These are phyloP conservation scores for Triticum dicoccoides DNA, from an alignment of 176 grass and related monocot species.

Conservation along the genomic window DNA sequence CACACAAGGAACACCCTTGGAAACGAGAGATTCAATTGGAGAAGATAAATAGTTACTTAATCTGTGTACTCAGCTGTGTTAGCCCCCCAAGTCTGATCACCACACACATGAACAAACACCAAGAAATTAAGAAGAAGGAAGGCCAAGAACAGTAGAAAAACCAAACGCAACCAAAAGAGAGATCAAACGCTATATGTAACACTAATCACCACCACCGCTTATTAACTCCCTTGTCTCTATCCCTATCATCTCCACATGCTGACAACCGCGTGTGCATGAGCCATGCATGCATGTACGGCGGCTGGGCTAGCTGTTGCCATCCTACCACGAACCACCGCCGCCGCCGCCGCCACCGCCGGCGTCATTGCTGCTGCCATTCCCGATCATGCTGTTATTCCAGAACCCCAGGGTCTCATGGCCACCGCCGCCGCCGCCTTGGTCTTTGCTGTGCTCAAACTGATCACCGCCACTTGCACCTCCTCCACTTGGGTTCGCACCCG, in stretches of 20 bases:
- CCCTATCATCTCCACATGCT: slow-evolving; percentile 35
- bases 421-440: slow-evolving; percentile 28
- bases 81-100: slow-evolving; percentile 39
- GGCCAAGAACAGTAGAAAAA: slow-evolving; percentile 22
- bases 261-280: slow-evolving; percentile 54
- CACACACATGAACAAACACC: slow-evolving; percentile 47
- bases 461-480: slow-evolving; percentile 26
- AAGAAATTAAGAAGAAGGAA: slow-evolving; percentile 3
- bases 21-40: slow-evolving; percentile 14
- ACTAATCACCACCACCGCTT: slow-evolving; percentile 54
- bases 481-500: slow-evolving; percentile 31
- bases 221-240: slow-evolving; percentile 56
- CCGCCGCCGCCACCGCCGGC: slow-evolving; percentile 36
- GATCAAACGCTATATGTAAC: slow-evolving; percentile 54
- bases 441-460: slow-evolving; percentile 43
- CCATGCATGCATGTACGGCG: slow-evolving; percentile 49
- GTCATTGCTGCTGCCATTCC: slow-evolving; percentile 51
- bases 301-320: neutral
- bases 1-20: slow-evolving; percentile 16
- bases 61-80: slow-evolving; percentile 60
- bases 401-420: slow-evolving; percentile 45
- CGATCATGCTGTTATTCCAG: slow-evolving; percentile 58
- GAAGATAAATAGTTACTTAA: slow-evolving; percentile 35
- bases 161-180: slow-evolving; percentile 25
- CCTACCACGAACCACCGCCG: slow-evolving; percentile 33